Evolutionary conservation across 2,329 filamentous ascomycete genomes (phyloP).

Genomic region (Elsinoe perseae): DNA sequence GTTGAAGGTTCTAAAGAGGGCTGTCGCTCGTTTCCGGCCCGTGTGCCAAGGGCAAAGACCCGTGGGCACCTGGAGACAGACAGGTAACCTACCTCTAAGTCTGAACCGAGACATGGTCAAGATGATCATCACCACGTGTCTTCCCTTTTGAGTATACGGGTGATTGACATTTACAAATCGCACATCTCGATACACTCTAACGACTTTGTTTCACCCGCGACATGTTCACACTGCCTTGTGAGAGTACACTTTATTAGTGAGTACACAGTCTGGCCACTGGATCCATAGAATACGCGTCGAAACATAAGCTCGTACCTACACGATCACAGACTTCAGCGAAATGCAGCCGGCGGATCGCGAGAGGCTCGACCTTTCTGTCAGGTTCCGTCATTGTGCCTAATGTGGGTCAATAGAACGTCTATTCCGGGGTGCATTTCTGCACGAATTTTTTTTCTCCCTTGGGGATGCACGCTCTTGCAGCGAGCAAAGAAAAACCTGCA

Average conservation of each 20-base stretch:
- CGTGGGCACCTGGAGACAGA: not conserved
- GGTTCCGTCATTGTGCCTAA: conserved; percentile 6
- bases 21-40: conserved; percentile 2
- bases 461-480: not conserved
- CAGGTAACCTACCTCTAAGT: not conserved
- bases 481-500: not conserved
- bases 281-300: not conserved
- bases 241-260: not conserved
- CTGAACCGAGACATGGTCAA: not conserved
- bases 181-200: not conserved
- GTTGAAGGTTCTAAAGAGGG: not conserved
- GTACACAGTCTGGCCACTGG: not conserved
- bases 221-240: not conserved
- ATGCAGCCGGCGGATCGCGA: not conserved
- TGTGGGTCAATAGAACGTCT: conserved; percentile 12
- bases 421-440: conserved; percentile 10
- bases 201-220: not conserved
- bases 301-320: not conserved
- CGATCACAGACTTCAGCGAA: not conserved
- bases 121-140: not conserved
- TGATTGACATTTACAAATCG: not conserved
- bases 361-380: conserved; percentile 1
- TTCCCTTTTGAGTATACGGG: not conserved
- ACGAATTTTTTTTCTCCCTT: conserved; percentile 6
- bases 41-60: conserved; percentile 5